These are phyloP conservation scores for Tolypocladium tropicale DNA, from an alignment of 2,329 filamentous ascomycete species.

Conservation along the genomic window DNA sequence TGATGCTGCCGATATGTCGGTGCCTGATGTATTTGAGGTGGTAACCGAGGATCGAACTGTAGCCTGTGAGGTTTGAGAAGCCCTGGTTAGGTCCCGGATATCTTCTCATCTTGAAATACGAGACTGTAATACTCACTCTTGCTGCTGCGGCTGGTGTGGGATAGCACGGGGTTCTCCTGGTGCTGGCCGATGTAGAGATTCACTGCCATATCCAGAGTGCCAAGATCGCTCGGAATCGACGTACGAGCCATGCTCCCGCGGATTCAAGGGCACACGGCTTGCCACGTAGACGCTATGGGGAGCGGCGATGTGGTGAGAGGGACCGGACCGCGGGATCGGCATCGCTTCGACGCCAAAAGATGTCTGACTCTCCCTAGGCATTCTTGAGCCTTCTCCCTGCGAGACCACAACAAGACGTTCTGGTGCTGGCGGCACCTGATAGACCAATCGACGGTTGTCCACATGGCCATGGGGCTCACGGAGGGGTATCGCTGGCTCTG, in stretches of 20 bases:
- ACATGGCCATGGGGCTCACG: neutral
- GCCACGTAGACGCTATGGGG: neutral
- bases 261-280: neutral
- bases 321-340: slow-evolving; percentile 4
- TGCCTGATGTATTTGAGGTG: neutral
- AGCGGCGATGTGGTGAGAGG: neutral
- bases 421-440: slow-evolving; percentile 4
- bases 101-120: neutral
- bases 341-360: slow-evolving; percentile 10
- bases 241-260: neutral
- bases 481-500: neutral
- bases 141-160: neutral
- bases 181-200: neutral
- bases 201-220: neutral
- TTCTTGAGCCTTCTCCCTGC: slow-evolving; percentile 11
- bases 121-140: neutral
- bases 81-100: neutral
- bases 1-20: neutral
- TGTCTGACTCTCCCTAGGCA: slow-evolving; percentile 8
- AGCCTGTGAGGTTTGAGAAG: neutral
- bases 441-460: slow-evolving; percentile 3
- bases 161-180: neutral
- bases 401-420: slow-evolving; percentile 6
- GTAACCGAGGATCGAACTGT: neutral
- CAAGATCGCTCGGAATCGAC: neutral